Conservation (phyloP, 257 asterid species). For the Solanum ossicruentum region DNA sequence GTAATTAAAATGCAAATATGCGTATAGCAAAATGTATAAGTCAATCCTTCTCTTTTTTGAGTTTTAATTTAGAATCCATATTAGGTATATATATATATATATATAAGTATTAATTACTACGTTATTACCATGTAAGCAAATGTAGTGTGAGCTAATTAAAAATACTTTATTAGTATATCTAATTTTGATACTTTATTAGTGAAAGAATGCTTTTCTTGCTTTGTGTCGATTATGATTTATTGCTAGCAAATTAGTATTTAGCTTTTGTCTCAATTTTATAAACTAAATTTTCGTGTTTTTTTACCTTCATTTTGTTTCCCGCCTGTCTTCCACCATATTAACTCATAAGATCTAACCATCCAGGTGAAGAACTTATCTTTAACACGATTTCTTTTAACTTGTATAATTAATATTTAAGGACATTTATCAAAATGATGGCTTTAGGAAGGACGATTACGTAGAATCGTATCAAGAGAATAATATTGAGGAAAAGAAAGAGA, state of each 20-base stretch:
- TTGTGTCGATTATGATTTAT: background rate
- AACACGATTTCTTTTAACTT: background rate
- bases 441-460: background rate
- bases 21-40: background rate
- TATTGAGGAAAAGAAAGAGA: background rate
- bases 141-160: background rate
- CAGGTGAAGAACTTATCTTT: background rate
- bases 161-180: background rate
- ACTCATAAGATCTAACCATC: background rate
- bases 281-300: background rate
- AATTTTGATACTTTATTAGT: background rate
- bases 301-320: background rate
- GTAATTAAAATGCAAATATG: background rate
- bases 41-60: background rate
- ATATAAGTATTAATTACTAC: background rate
- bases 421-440: background rate
- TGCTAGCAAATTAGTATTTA: no score
- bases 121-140: background rate
- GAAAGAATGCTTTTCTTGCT: background rate
- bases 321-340: background rate
- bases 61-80: background rate
- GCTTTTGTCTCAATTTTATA: background rate
- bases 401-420: background rate
- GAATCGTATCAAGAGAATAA: background rate
- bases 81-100: background rate